phyloP scores from a whole-genome alignment of 768 basidiomycete species.

The Mycena rebaudengoi region DNA sequence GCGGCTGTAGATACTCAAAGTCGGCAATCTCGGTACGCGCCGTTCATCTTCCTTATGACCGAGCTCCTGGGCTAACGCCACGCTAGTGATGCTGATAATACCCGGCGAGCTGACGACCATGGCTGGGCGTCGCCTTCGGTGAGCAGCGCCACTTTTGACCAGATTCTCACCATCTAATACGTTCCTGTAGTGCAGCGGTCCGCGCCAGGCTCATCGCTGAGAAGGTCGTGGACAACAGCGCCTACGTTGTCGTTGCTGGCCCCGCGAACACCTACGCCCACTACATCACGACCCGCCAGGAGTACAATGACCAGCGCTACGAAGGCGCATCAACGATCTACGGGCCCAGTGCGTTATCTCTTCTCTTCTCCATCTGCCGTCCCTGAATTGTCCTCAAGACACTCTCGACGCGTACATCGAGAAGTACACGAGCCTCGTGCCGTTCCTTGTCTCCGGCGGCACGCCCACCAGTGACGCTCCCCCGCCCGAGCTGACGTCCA shows the following conservation, averaged over 20 bases:
- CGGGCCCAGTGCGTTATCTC: conserved; percentile 65
- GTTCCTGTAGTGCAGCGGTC: conserved; percentile 63
- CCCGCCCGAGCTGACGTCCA: conserved; percentile 68
- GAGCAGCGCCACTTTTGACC: conserved; percentile 37
- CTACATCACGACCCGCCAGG: conserved; percentile 77
- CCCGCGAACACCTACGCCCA: conserved; percentile 86
- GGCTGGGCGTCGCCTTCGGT: conserved; percentile 82
- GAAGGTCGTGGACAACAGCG: conserved; percentile 69
- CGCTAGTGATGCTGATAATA: conserved; percentile 71
- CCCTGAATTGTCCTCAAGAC: conserved; percentile 44
- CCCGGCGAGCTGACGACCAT: conserved; percentile 86
- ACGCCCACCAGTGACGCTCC: conserved; percentile 61
- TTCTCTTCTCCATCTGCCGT: background rate
- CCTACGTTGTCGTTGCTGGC: conserved; percentile 80
- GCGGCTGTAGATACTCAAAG: conserved; percentile 65
- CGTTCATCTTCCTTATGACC: background rate
- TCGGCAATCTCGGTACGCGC: conserved; percentile 72
- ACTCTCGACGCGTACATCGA: conserved; percentile 86
- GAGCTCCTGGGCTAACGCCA: conserved; percentile 1
- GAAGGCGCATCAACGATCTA: conserved; percentile 86
- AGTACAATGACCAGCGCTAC: conserved; percentile 79
- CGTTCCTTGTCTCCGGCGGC: conserved; percentile 68
- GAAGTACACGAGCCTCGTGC: conserved; percentile 73
- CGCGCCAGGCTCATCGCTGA: conserved; percentile 70
- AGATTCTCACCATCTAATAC: background rate